A percentile compares a stretch with the other conserved stretches of the same genome.
Evolutionary conservation across 176 grass and related monocot genomes (phyloP).

Genomic region (Poa pratensis): DNA sequence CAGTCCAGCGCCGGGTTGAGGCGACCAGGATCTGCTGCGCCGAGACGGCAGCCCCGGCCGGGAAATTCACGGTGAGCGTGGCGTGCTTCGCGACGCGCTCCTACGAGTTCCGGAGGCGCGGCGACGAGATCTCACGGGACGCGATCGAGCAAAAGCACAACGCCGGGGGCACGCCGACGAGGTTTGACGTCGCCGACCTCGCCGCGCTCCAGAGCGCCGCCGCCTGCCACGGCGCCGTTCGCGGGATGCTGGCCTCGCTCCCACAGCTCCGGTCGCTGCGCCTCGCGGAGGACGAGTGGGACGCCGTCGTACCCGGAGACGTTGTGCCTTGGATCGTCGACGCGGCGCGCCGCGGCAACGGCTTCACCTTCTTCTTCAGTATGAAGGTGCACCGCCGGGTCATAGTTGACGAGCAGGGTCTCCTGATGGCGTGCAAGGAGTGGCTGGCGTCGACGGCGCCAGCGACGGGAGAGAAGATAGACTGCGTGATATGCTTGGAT

Average conservation of each 20-base stretch:
- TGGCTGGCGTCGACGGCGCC: background rate
- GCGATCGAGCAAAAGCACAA: background rate
- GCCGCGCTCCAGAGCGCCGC: background rate
- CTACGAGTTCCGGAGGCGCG: background rate
- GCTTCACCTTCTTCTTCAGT: background rate
- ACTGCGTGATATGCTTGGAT: background rate
- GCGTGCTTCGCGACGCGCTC: background rate
- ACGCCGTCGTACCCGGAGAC: background rate
- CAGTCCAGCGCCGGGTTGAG: background rate
- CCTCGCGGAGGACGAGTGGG: background rate
- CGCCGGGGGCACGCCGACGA: background rate
- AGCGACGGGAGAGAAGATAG: no score
- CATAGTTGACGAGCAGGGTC: background rate
- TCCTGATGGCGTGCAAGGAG: background rate
- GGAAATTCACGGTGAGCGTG: background rate
- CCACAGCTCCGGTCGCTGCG: background rate
- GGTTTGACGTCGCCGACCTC: background rate
- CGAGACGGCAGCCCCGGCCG: background rate
- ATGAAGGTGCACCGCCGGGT: background rate
- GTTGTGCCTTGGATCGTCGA: background rate
- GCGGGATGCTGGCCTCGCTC: background rate
- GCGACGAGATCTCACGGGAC: no score
- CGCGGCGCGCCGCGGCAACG: background rate
- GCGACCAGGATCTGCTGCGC: background rate
- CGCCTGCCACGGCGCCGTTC: background rate